These are phyloP conservation scores for Infundibulicybe gibba DNA, from an alignment of 768 basidiomycete species.

Conservation along the genomic window DNA sequence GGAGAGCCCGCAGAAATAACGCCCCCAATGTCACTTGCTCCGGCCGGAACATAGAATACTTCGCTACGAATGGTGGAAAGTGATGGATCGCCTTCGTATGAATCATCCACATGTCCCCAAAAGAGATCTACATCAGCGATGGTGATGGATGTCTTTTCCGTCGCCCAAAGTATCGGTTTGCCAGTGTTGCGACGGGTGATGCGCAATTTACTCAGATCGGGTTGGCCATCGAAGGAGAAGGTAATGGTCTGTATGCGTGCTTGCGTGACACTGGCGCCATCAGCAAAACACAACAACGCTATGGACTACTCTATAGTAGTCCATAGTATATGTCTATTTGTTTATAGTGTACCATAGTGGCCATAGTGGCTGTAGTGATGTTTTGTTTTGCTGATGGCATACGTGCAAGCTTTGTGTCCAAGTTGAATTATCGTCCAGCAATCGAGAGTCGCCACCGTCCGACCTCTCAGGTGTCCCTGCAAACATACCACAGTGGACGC, in stretches of 20 bases:
- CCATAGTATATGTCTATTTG: too few species aligned
- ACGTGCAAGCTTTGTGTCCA: conserved; percentile 13
- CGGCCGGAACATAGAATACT: conserved; percentile 12
- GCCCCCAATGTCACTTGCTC: conserved; percentile 7
- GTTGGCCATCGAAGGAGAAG: conserved; percentile 10
- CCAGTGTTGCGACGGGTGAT: conserved; percentile 8
- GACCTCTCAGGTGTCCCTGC: conserved; percentile 13
- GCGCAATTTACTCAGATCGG: conserved; percentile 1
- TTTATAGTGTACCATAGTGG: too few species aligned
- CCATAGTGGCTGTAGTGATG: too few species aligned
- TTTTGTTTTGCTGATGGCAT: too few species aligned
- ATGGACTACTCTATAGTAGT: too few species aligned
- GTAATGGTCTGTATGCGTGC: conserved; percentile 9
- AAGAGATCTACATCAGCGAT: conserved; percentile 10
- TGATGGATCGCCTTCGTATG: not conserved
- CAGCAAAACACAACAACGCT: too few species aligned
- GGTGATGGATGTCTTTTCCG: conserved; percentile 4
- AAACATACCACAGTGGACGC: conserved; percentile 15
- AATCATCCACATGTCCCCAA: conserved; percentile 10
- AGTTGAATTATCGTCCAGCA: conserved; percentile 11
- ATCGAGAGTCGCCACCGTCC: conserved; percentile 13
- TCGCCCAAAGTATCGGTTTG: conserved; percentile 10
- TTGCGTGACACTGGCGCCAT: conserved; percentile 12
- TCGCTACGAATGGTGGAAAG: conserved; percentile 8
- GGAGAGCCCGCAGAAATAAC: conserved; percentile 2